A percentile compares a stretch with the other conserved stretches of the same genome.
These are phyloP conservation scores for Amylostereum chailletii DNA, from an alignment of 1,284 basidiomycete species.

Conservation along the genomic window DNA sequence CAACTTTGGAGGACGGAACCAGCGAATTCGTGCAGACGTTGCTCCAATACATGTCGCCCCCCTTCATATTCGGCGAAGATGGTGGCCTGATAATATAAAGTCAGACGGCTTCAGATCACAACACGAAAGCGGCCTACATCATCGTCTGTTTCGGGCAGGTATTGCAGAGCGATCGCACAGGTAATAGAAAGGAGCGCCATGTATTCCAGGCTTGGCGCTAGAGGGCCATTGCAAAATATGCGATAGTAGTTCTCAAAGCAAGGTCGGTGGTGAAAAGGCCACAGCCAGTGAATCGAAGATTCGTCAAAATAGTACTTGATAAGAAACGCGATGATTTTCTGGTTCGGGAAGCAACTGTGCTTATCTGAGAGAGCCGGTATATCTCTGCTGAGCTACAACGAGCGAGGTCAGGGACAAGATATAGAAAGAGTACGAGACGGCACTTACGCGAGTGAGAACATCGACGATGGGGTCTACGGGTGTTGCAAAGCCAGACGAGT, in stretches of 20 bases:
- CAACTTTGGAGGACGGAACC: slow-evolving; percentile 12
- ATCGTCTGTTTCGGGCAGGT: slow-evolving; percentile 14
- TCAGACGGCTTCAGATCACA: not conserved
- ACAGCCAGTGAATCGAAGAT: slow-evolving; percentile 15
- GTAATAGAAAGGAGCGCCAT: slow-evolving; percentile 15
- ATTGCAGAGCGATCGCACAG: slow-evolving; percentile 16
- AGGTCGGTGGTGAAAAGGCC: slow-evolving; percentile 15
- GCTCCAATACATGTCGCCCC: slow-evolving; percentile 13
- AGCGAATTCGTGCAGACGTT: slow-evolving; percentile 13
- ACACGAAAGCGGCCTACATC: slow-evolving; percentile 10
- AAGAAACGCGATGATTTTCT: slow-evolving; percentile 13
- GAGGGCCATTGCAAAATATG: slow-evolving; percentile 7
- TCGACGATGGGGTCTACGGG: slow-evolving; percentile 4
- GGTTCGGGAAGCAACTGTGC: slow-evolving; percentile 14
- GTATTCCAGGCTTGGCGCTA: slow-evolving; percentile 14
- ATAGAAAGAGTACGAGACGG: not conserved
- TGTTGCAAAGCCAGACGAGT: not conserved
- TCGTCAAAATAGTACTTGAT: slow-evolving; percentile 15
- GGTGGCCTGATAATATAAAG: slow-evolving; percentile 4
- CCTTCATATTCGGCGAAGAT: slow-evolving; percentile 13
- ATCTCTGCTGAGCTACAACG: not conserved
- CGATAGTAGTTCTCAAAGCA: slow-evolving; percentile 14
- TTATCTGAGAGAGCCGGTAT: slow-evolving; percentile 5
- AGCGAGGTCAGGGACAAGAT: slow-evolving; percentile 2
- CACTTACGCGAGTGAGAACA: slow-evolving; percentile 1